phyloP scores from a whole-genome alignment of 352 stramenopile genomes.

The Salisapilia sapeloensis region DNA sequence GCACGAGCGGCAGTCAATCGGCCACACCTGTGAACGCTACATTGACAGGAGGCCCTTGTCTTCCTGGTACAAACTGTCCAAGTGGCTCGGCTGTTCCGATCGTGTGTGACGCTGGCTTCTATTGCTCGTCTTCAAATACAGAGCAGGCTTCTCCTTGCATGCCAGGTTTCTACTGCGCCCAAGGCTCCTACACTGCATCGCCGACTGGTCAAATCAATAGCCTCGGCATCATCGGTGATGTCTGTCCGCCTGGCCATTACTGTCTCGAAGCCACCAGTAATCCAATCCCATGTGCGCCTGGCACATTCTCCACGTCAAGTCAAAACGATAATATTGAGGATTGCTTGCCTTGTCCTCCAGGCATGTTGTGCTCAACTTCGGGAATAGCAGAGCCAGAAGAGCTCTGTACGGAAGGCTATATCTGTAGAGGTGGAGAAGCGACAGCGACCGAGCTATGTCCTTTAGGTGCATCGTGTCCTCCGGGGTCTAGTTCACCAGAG shows the following conservation, averaged over 20 bases:
- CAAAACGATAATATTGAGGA: constrained; percentile 33
- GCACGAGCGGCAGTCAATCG: constrained; percentile 31
- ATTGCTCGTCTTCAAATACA: constrained; percentile 65
- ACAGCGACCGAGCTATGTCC: constrained; percentile 35
- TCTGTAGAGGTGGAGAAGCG: constrained; percentile 44
- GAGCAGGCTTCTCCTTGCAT: constrained; percentile 49
- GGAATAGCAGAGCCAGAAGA: constrained; percentile 23
- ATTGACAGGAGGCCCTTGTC: constrained; percentile 45
- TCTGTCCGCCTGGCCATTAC: constrained; percentile 58
- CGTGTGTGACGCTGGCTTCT: constrained; percentile 57
- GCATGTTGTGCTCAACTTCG: constrained; percentile 38
- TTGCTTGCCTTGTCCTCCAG: constrained; percentile 47
- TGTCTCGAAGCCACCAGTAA: constrained; percentile 66
- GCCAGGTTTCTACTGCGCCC: constrained; percentile 78
- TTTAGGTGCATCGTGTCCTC: constrained; percentile 56
- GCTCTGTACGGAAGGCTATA: constrained; percentile 29
- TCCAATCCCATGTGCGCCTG: constrained; percentile 53
- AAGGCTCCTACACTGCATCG: constrained; percentile 61
- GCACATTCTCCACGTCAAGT: constrained; percentile 47
- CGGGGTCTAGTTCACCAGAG: constrained; percentile 23
- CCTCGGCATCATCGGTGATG: constrained; percentile 50
- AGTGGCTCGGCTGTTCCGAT: constrained; percentile 70
- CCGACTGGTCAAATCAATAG: constrained; percentile 57
- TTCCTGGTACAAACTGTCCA: constrained; percentile 76
- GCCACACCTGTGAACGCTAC: constrained; percentile 20